Percentiles rank a stretch among this genome's conserved stretches.
Evolutionary conservation across 768 basidiomycete species (phyloP).

Genomic region (Phlebiopsis flavidoalba): DNA sequence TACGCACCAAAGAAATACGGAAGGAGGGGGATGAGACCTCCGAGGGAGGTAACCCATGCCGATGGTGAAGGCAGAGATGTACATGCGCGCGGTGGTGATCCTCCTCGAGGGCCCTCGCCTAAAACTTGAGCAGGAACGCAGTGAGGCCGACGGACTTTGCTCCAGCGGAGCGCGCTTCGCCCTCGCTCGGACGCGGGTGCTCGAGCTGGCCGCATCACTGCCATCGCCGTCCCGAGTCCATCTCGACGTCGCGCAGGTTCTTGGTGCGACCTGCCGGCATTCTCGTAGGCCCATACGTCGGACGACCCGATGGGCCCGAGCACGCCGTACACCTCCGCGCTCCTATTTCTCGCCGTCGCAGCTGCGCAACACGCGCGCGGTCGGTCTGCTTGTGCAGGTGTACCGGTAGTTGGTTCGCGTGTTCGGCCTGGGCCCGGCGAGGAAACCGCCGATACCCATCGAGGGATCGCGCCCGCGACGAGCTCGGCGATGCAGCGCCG

Average conservation of each 20-base stretch:
- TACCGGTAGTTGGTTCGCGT: constrained; percentile 93
- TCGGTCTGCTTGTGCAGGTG: constrained; percentile 65
- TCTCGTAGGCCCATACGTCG: constrained; percentile 78
- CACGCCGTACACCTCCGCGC: constrained; percentile 84
- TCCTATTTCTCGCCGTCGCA: constrained; percentile 97
- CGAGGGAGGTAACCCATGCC: constrained; percentile 91
- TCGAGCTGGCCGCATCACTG: constrained; percentile 9
- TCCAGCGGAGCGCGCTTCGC: constrained; percentile 55
- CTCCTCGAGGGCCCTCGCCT: constrained; percentile 95
- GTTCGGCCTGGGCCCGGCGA: constrained; percentile 95
- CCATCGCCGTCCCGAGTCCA: constrained; percentile 24
- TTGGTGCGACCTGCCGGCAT: constrained; percentile 72
- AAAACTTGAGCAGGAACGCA: constrained; percentile 91
- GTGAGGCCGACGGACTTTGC: constrained; percentile 82
- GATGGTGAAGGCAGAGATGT: constrained; percentile 91
- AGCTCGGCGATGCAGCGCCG: constrained; percentile 94
- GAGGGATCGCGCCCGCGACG: constrained; percentile 93
- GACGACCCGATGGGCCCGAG: constrained; percentile 90
- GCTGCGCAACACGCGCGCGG: constrained; percentile 78
- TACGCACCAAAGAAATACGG: constrained; percentile 77
- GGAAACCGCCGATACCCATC: constrained; percentile 98
- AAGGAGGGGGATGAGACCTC: constrained; percentile 87
- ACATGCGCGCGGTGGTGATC: constrained; percentile 78
- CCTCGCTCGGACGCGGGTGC: constrained; percentile 46
- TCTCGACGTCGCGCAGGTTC: constrained; percentile 65